Evolutionary conservation across 306 rosid genomes (phyloP), one percentile per base, ranked within the genome.

Genomic region (Ziziphus jujuba): DNA sequence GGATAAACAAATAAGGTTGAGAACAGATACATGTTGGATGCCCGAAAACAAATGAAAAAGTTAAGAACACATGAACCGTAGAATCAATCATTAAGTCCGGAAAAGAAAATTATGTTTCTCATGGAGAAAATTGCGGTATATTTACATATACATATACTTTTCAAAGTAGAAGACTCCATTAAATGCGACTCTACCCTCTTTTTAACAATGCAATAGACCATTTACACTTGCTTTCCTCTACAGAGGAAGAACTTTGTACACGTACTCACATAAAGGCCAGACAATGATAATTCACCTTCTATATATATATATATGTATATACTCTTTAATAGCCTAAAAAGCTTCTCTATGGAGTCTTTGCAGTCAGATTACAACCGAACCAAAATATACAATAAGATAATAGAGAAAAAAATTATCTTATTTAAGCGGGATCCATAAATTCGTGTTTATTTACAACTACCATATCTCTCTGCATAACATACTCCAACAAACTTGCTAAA

Each of bases 361-460:
- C 19, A 59, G 80, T 68, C 75, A 56, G 54, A 74, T 70, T 43
- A 28, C 33, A 53, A 72, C 38, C 45, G 34, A 72, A 75, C 57
- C 60, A 72, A 34, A 62, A 44, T 76, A 57, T 57, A 49, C 55
- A 28, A 10, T 15, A 61, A 45, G 40, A 66, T 56, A 65, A 54
- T 21, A 60, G 67, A n/a, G 61, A 72, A 50, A 48, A 53, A 69
- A 79, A 56, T 16, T 31, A 24, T 33, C 49, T 75, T 81, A 79
- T 81, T 77, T 73, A 62, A 65, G 56, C 7, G 23, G 65, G 55
- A 70, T 38, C 76, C 56, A 53, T 63, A 72, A 78, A 74, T 71
- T 50, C 45, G 51, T 74, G 69, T 73, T 85, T 84, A 89, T 87
- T 84, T 83, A 88, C 97, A 87, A 68, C 66, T 53, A 77, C 79